Base-by-base conservation (phyloP, 345 rosid genomes). In the Citrus sp. region DNA sequence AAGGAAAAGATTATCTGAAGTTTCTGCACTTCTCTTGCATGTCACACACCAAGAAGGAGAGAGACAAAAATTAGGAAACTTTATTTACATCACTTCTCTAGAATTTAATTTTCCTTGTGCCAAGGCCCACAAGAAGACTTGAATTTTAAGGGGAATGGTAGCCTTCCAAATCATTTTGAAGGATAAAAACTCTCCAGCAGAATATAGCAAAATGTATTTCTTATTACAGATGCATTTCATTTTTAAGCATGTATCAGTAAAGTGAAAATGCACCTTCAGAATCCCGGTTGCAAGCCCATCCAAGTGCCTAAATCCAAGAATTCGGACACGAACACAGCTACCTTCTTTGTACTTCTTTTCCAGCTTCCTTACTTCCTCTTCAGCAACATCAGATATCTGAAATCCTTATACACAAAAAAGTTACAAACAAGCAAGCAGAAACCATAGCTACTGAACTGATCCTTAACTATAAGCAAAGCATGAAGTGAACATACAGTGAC, bases 211-310 rank as follows among this genome's bases (percentile, higher is more conserved):
- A 74, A 27, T 73, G 37, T 27, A 27, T 74, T 74, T 74, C 18
- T 42, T 64, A 64, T 16, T 55, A 65, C 6, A 35, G 66, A 79
- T 73, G 73, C 70, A 60, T 64, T 79, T 38, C 16, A 35, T 30
- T 34, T 24, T 35, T 9, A 46, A 73, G 61, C 60, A 70, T n/a
- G 67, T n/a, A 67, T 40, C 14, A 69, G 55, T 19, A 9, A 38
- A 49, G 32, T 19, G 18, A 79, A 73, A 82, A 78, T 56, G 19
- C 78, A 79, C 99, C 99, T 96, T 96, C 87, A 92, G 71, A 78
- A 85, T 86, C 80, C 99, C 99, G 30, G 88, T 85, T 22, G 97
- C 97, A 86, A 94, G 87, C 85, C 99, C 99, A 83, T 96, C 99
- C 90, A 96, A 86, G 84, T 86, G 97, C 86, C 87, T 90, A 78